phyloP scores from a whole-genome alignment of 2,329 filamentous ascomycete species.

The Aphanocladium album region DNA sequence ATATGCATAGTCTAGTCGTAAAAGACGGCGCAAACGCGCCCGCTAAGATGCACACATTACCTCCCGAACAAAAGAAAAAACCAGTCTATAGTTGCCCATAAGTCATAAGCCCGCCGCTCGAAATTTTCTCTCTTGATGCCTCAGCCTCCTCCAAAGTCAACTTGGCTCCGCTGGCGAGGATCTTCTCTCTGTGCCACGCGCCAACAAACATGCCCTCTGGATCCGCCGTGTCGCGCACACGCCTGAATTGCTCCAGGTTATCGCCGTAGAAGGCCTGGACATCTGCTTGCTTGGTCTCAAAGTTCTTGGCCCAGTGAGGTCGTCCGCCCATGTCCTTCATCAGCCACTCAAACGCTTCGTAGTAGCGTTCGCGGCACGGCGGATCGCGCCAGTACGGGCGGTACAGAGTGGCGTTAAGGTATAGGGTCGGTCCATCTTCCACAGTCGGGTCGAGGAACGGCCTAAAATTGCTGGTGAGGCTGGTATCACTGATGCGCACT shows the following conservation, averaged over 20 bases:
- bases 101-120: constrained; percentile 5
- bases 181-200: constrained; percentile 75
- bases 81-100: constrained; percentile 8
- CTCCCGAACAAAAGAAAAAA: background rate
- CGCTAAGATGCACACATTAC: background rate
- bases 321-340: constrained; percentile 79
- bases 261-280: constrained; percentile 65
- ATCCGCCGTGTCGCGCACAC: constrained; percentile 65
- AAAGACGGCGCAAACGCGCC: background rate
- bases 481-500: constrained; percentile 77
- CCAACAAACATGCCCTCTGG: constrained; percentile 84
- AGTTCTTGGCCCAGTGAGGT: constrained; percentile 95
- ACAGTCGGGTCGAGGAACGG: constrained; percentile 65
- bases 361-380: constrained; percentile 71
- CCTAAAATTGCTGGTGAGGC: constrained; percentile 29
- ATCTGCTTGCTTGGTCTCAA: constrained; percentile 55
- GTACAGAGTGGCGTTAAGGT: constrained; percentile 87
- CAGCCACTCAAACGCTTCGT: constrained; percentile 83
- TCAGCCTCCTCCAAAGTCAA: constrained; percentile 35
- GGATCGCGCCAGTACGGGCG: constrained; percentile 75
- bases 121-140: constrained; percentile 17
- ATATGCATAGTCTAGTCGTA: background rate
- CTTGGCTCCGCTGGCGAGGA: constrained; percentile 40
- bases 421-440: constrained; percentile 67
- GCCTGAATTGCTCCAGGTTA: constrained; percentile 61